Evolutionary conservation across 805 yeast genomes (phyloP), one percentile per base, ranked within the genome.

Genomic region (Saccharomycopsis capsularis): DNA sequence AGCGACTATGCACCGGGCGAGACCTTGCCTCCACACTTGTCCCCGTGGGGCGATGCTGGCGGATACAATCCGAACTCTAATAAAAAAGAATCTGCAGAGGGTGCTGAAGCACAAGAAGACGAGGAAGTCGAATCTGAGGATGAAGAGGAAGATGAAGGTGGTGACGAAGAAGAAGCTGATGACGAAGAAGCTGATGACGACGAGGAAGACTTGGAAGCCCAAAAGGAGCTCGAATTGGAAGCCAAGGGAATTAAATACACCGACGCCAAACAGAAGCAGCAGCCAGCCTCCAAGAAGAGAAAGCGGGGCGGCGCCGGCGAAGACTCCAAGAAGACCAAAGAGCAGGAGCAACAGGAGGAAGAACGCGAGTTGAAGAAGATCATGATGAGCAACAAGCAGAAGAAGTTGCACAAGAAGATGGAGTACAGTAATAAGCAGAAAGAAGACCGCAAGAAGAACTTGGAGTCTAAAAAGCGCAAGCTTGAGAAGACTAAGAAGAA

Each of bases 31-130:
- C 97, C 99, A 34, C 99, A 93, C 67, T 73, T 93, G 60, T 86
- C 96, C 46, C 99, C 99, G 71, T 93, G 99, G 98, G 98, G 98
- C 58, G 99, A 93, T 69, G 77, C 90, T 42, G 88, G 84, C 59
- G 83, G 82, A 47, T 93, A 93, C 68, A 80, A 91, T 66, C 98
- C 99, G 59, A 80, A 74, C 50, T 83, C 78, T 29, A 74, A 59
- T 30, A 67, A 59, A 4, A 66, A 44, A 16, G 77, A 65, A 11
- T 75, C 62, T 2, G 78, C 59, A 9, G 75, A 60, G 2, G 77
- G 64, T 6, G 73, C 59, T 3, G 75, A 63, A 15, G 78, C 64
- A 18, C 75, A 61, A 2, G 78, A 65, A 15, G 77, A 66, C 25
- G 79, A 61, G 19, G 79, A 61, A 18, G 81, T 67, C 15, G 84